Conservation (phyloP, 441 rosid species). For the Populus tomentosa region DNA sequence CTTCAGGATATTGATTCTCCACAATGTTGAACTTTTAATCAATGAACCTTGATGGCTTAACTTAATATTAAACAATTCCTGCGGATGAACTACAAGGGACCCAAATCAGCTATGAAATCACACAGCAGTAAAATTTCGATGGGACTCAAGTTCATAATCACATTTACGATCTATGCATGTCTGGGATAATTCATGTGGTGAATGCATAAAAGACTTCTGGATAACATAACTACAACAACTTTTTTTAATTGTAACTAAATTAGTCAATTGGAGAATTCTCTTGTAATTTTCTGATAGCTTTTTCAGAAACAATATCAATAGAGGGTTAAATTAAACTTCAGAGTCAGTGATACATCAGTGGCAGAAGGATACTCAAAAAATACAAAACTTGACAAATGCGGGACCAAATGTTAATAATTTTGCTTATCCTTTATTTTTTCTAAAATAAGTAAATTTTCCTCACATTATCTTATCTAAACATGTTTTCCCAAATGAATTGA, state of each 20-base stretch:
- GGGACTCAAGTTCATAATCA: background rate
- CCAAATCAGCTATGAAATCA: background rate
- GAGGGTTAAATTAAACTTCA: background rate
- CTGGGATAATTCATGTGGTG: background rate
- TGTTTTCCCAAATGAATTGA: background rate
- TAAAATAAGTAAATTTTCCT: background rate
- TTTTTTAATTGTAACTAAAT: background rate
- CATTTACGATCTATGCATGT: background rate
- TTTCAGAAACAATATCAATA: background rate
- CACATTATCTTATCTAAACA: background rate
- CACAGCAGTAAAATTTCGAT: background rate
- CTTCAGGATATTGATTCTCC: background rate
- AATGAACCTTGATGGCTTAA: background rate
- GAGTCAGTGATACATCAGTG: background rate
- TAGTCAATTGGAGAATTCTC: background rate
- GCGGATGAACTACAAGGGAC: background rate
- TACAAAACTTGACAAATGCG: background rate
- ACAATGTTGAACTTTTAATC: background rate
- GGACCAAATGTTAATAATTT: background rate
- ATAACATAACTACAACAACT: background rate
- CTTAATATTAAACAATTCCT: background rate
- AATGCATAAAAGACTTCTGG: background rate
- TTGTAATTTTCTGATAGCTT: background rate
- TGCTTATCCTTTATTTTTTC: background rate
- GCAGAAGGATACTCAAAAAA: background rate